These are phyloP conservation scores for Salix viminalis DNA, from an alignment of 345 rosid genomes.

Conservation along the genomic window DNA sequence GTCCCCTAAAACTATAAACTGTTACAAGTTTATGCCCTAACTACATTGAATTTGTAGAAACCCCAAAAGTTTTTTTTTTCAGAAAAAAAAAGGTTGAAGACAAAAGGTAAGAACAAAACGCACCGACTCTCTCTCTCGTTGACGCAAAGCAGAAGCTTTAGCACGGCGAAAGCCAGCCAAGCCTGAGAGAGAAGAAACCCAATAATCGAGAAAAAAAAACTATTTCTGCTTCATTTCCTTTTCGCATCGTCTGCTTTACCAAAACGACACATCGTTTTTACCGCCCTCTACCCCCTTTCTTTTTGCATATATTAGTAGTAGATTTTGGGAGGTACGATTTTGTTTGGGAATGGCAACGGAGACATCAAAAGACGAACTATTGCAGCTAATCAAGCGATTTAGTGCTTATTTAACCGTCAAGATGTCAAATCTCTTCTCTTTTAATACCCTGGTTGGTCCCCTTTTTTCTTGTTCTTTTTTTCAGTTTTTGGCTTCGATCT, in stretches of 20 bases:
- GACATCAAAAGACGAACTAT: conserved; percentile 69
- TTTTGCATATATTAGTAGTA: neutral
- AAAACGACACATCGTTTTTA: neutral
- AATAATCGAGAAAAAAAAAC: neutral
- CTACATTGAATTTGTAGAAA: neutral
- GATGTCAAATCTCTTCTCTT: conserved; percentile 59
- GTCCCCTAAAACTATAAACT: neutral
- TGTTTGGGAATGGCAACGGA: conserved; percentile 4
- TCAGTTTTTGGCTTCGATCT: no score
- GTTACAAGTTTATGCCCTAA: neutral
- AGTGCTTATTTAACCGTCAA: conserved; percentile 74
- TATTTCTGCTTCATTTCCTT: neutral
- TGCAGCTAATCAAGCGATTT: conserved; percentile 82
- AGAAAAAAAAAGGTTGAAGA: no score
- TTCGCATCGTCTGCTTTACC: neutral
- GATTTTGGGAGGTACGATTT: neutral
- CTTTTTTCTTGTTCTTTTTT: neutral
- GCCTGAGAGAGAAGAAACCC: neutral
- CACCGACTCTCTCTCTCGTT: neutral
- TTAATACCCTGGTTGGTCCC: conserved; percentile 56
- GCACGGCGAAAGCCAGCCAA: neutral
- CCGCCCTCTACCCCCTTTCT: neutral
- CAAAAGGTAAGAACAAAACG: neutral
- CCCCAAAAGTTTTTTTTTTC: no score
- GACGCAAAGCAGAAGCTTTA: neutral